phyloP scores from a whole-genome alignment of 1,284 basidiomycete genomes.

The Ceratobasidium sp. region DNA sequence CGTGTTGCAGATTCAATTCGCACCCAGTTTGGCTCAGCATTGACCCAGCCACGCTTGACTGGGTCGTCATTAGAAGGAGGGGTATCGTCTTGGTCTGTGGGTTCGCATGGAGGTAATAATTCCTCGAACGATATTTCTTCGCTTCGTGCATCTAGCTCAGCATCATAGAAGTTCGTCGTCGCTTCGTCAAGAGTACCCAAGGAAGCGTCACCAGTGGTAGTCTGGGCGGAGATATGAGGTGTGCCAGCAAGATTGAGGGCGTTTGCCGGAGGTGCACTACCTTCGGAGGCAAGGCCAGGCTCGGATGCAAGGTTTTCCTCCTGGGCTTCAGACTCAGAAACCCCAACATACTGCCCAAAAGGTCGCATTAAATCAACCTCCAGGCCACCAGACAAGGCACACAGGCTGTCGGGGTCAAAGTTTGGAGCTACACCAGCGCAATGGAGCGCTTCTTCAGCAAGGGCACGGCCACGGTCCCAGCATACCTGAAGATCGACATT shows the following conservation, averaged over 20 bases:
- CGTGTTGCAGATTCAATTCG: slow-evolving; percentile 6
- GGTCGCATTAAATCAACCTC: slow-evolving; percentile 13
- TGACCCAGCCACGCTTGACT: slow-evolving; percentile 7
- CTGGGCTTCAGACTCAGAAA: neutral
- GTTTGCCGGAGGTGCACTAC: no score
- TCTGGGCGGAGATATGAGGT: no score
- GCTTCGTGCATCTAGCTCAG: neutral
- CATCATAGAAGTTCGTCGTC: neutral
- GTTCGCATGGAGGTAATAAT: neutral
- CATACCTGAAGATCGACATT: slow-evolving; percentile 25
- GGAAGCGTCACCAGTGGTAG: no score
- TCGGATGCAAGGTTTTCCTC: no score
- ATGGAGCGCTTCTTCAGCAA: slow-evolving; percentile 2
- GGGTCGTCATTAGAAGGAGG: neutral
- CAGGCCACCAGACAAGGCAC: neutral
- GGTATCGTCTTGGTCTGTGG: neutral
- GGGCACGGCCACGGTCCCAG: slow-evolving; percentile 35
- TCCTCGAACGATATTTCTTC: neutral
- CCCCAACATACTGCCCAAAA: neutral
- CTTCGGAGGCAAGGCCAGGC: no score
- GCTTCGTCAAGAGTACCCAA: neutral
- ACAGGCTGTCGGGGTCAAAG: neutral
- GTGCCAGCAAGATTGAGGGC: no score
- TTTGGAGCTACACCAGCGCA: neutral
- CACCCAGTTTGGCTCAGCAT: neutral